phyloP scores from a whole-genome alignment of 257 asterid genomes.

The Plantago elongata region DNA sequence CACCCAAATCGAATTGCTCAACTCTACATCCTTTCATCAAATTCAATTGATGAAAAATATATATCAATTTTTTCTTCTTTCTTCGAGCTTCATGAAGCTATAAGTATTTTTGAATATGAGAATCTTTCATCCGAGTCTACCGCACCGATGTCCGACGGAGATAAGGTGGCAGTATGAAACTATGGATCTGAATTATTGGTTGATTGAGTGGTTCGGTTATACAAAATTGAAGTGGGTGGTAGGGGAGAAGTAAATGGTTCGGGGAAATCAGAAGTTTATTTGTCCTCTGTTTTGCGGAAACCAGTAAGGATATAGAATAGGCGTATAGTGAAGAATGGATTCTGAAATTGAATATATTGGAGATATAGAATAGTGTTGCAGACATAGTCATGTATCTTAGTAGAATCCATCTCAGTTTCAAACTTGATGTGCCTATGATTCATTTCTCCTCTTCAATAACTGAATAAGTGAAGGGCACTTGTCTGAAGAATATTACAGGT shows the following conservation, averaged over 20 bases:
- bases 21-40: too few relatives aligned
- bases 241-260: constrained; percentile 70
- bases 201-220: constrained; percentile 75
- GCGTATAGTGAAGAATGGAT: constrained; percentile 21
- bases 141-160: too few relatives aligned
- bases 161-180: too few relatives aligned
- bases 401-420: constrained; percentile 22
- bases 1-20: too few relatives aligned
- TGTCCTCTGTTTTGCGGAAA: constrained; percentile 74
- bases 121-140: too few relatives aligned
- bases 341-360: constrained; percentile 6
- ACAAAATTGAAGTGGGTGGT: constrained; percentile 86
- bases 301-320: too few relatives aligned
- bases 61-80: too few relatives aligned
- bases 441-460: constrained; percentile 31
- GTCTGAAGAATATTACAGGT: constrained; percentile 11
- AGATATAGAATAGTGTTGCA: constrained; percentile 16
- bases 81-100: too few relatives aligned
- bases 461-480: constrained; percentile 28
- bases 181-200: too few relatives aligned
- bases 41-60: too few relatives aligned
- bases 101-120: too few relatives aligned
- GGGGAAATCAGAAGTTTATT: constrained; percentile 61
- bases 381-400: constrained; percentile 11
- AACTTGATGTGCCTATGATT: constrained; percentile 22